Percentiles rank a stretch among this genome's conserved stretches.
Evolutionary conservation across 371 early-diverging fungal species (phyloP).

Genomic region (Paraphysoderma sedebokerense): DNA sequence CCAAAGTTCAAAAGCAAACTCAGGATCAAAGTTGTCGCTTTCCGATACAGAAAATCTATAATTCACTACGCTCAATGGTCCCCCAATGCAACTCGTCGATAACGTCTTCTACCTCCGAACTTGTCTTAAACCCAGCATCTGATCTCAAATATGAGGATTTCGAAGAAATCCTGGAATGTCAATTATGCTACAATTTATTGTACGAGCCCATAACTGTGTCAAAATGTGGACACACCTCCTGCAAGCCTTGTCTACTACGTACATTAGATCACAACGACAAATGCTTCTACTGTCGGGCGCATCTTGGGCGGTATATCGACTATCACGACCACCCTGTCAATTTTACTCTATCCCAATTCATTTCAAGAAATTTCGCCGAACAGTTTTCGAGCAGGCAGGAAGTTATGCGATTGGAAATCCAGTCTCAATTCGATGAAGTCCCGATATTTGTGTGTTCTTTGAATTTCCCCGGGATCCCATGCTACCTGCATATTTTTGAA

Average conservation of each 20-base stretch:
- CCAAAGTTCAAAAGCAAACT: too few relatives aligned
- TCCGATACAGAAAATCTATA: too few relatives aligned
- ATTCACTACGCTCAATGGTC: too few relatives aligned
- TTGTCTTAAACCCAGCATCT: too few relatives aligned
- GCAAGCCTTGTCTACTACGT: conserved; percentile 34
- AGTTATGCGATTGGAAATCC: background rate
- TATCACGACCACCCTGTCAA: conserved; percentile 10
- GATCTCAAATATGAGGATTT: too few relatives aligned
- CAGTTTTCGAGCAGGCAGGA: conserved; percentile 1
- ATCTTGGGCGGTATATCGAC: conserved; percentile 13
- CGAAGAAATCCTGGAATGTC: conserved; percentile 24
- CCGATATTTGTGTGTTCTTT: conserved; percentile 46
- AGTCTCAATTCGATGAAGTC: conserved; percentile 10
- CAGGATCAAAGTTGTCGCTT: too few relatives aligned
- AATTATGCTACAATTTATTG: conserved; percentile 29
- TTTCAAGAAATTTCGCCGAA: background rate
- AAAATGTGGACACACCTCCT: conserved; percentile 52
- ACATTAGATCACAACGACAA: conserved; percentile 18
- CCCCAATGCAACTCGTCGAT: too few relatives aligned
- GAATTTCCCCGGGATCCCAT: conserved; percentile 39
- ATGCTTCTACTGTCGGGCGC: conserved; percentile 26
- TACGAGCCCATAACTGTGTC: conserved; percentile 35
- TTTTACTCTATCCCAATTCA: background rate
- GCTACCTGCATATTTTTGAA: conserved; percentile 43
- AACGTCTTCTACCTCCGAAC: too few relatives aligned